Base-by-base conservation (phyloP, 495 filamentous ascomycete genomes). In the Jackrogersella minutella region DNA sequence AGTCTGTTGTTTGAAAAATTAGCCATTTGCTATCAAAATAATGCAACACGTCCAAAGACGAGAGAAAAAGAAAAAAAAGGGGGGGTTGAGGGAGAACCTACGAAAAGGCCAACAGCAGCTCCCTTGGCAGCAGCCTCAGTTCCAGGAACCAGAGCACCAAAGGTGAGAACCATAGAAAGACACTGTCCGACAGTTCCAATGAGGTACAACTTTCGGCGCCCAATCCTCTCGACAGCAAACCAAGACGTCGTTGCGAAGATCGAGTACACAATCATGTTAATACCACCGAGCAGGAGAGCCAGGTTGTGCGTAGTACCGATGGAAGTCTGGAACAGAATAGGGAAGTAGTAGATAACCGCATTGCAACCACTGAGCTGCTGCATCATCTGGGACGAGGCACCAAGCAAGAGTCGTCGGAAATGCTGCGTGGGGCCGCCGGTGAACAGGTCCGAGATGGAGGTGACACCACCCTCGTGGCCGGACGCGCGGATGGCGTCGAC, bases 331-430 rank as follows among this genome's bases (percentile, higher is more conserved):
- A 93, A 92, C 0, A 95, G 83, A 37, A 93, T 84, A 0, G 91
- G 90, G 63, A 90, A 90, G 77, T 90, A 93, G 81, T 95, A 95
- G 71, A 93, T 93, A 66, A 91, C 89, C 10, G 90, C 90, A 59
- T 93, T 93, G 76, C 89, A 92, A 9, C 87, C 87, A 54, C 86
- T 86, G 4, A 75, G 40, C 69, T 95, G 91, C 77, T 94, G 91
- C 82, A 93, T 90, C 69, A 94, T 83, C 81, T 90, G 81, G 60
- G 84, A 82, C 64, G 83, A 82, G 22, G 83, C 73, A 2, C 88
- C 88, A 16, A 91, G 78, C 8, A 88, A 52, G 76, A 90, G 82
- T 30, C 88, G 83, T 6, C 87, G 84, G 72, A 88, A 84, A 65
- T 89, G 85, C 70, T 90, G 88, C 0, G 85, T 88, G 71, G 86